Base-by-base conservation (phyloP, 2,329 filamentous ascomycete species). In the Parasarocladium wereldwijsianum region DNA sequence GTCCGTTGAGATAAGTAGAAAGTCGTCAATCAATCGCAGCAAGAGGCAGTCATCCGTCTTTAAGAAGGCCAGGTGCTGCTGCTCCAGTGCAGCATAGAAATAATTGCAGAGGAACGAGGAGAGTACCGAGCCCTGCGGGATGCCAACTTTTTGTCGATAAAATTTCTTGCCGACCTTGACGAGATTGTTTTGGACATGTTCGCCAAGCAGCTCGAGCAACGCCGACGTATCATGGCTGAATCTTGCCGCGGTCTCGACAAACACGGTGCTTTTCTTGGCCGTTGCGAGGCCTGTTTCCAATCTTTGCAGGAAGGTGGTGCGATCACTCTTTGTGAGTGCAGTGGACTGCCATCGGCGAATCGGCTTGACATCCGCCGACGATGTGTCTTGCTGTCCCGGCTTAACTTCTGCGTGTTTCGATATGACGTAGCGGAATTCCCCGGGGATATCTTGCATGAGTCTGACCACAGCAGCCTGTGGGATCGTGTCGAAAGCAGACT, bases 401-500 rank as follows among this genome's bases (percentile, higher is more conserved):
- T 64, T 70, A 21, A 90, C 67, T 46, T 92, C 78, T 6, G 74
- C 70, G 43, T 94, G 77, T 39, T 76, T 85, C 6, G 66, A 65
- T 27, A 92, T 65, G 6, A 66, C 64, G 46, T 98, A 98, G 14
- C 59, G 55, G 3, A 63, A 52, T 34, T 78, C 58, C 9, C 55
- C 57, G 38, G 51, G 70, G 38, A 67, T 71, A 31, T 46, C 74
- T 34, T 38, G 51, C 38, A 92, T 66, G 16, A 96, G 58, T 15
- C 61, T 49, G 19, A 94, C 46, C 12, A 96, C 60, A 1, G 72
- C 70, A 16, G 66, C 54, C 48, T 96, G 90, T 0, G 90, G 90
- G 25, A 98, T 94, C 0, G 81, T 93, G 51, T 98, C 90, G 48
- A 94, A 98, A 42, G 87, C 93, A 3, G 83, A 74, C 47, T 82